Evolutionary conservation across 345 rosid species (phyloP), one percentile per base, ranked within the genome.

Genomic region (Lepidium didymum): DNA sequence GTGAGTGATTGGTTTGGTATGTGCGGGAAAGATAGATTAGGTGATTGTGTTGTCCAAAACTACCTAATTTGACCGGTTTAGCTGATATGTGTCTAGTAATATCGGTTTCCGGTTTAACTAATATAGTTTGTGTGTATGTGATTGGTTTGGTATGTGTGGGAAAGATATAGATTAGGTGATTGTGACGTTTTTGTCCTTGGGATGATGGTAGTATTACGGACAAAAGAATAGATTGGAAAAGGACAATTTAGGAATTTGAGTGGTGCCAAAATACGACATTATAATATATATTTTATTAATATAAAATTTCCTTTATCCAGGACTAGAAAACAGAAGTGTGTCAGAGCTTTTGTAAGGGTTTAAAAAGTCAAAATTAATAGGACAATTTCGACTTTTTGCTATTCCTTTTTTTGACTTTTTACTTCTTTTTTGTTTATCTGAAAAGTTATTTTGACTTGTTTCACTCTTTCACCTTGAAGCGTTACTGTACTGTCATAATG

Each of bases 361-460:
- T 62, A 5, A 38, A 70, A 88, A 86, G 92, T 86, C 96, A 86
- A 86, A 70, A 78, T 63, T 55, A 77, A 51, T 57, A 78, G 64
- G 79, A 81, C 83, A 78, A 61, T 66, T 72, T 79, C 76, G 61
- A 72, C 70, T 85, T 81, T 82, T 82, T 23, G 5, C 35, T 37
- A 27, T 27, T 27, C 31, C 46, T 46, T 35, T 15, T 68, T 79
- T 73, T 64, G 83, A 77, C 83, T 70, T 63, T 58, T 75, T 64
- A 23, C 52, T 37, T 37, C 9, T 25, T 27, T 14, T 25, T 13
- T 23, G 15, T 16, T 40, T 14, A 33, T 44, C 76, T 54, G 40
- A 46, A 62, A 75, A 38, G 73, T 46, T 55, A 2, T 42, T 49
- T 73, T 73, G 77, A 58, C 77, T 57, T 58, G 46, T 34, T 58